A percentile compares a stretch with the other conserved stretches of the same genome.
Evolutionary conservation across 768 basidiomycete genomes (phyloP).

Genomic region (Serendipita sp.): DNA sequence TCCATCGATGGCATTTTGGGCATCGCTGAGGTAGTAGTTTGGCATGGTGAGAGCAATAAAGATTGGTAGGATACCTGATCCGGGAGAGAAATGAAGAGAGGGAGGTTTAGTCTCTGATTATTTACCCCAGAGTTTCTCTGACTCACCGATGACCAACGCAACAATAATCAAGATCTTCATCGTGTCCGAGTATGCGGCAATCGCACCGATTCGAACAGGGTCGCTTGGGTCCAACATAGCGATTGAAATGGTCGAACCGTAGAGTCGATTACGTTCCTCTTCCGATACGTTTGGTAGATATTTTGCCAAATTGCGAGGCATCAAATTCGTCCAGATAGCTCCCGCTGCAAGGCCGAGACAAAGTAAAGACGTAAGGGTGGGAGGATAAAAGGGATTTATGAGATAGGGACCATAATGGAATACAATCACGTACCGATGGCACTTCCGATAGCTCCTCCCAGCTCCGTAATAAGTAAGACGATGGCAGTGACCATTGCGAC

Average conservation of each 20-base stretch:
- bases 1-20: conserved; percentile 48
- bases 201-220: conserved; percentile 48
- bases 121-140: too few species aligned
- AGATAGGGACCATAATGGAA: background rate
- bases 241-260: conserved; percentile 39
- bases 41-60: conserved; percentile 42
- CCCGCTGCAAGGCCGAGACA: conserved; percentile 25
- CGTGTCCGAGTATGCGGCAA: conserved; percentile 38
- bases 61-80: conserved; percentile 32
- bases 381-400: too few species aligned
- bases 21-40: conserved; percentile 49
- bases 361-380: background rate
- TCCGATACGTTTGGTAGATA: conserved; percentile 35
- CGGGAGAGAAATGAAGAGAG: too few species aligned
- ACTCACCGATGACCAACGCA: background rate
- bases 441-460: conserved; percentile 49
- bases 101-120: too few species aligned
- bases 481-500: conserved; percentile 52
- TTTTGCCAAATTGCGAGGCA: conserved; percentile 43
- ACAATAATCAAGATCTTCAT: conserved; percentile 26
- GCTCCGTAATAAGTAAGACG: conserved; percentile 48
- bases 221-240: conserved; percentile 30
- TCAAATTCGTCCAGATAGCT: conserved; percentile 45
- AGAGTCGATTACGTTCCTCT: conserved; percentile 29
- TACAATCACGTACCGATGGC: conserved; percentile 31